Base-by-base conservation (phyloP, 306 rosid species). In the Vachellia pachyceras region DNA sequence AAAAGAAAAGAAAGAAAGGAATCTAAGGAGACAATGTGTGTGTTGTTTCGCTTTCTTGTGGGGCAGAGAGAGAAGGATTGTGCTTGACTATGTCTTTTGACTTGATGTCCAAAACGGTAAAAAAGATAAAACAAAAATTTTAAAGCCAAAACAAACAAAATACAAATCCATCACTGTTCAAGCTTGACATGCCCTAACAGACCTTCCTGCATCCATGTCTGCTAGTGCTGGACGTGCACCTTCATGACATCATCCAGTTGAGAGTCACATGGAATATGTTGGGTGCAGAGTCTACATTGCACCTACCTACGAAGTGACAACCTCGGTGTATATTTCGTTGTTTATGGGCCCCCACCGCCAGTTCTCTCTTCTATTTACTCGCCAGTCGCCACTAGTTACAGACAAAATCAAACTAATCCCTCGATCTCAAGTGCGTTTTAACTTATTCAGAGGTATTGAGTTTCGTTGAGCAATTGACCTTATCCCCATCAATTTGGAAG, bases 31-130 rank as follows among this genome's bases (percentile, higher is more conserved):
- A 93, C 98, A 90, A 86, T 83, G 86, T 82, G 86, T 80, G 75
- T 86, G 97, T 89, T 73, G 80, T 88, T 86, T 92, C 93, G 80
- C 97, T 96, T 93, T 92, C 98, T 79, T 46, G 94, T 87, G 92
- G 91, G 92, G 83, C 72, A 86, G 77, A n/a, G 80, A 80, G 85
- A 70, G 83, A 49, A 68, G 82, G 65, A 8, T 84, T 79, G 89
- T 84, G 90, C 86, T 87, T 91, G 95, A 90, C 96, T 82, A 82
- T 57, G 82, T 57, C 84, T 88, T 92, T 95, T 92, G 94, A 90
- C 99, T 85, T 90, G 60, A 82, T 77, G 46, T 85, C 52, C 41
- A 71, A 88, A 83, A 80, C 87, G 74, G 86, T 79, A 44, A 80
- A 52, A n/a, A 40, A 12, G 1, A 50, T 22, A 8, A 72, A 64